Percentiles rank a stretch among this genome's conserved stretches.
Conservation (phyloP, 176 grass and related monocot genomes). For the Coix lacrymajobi region DNA sequence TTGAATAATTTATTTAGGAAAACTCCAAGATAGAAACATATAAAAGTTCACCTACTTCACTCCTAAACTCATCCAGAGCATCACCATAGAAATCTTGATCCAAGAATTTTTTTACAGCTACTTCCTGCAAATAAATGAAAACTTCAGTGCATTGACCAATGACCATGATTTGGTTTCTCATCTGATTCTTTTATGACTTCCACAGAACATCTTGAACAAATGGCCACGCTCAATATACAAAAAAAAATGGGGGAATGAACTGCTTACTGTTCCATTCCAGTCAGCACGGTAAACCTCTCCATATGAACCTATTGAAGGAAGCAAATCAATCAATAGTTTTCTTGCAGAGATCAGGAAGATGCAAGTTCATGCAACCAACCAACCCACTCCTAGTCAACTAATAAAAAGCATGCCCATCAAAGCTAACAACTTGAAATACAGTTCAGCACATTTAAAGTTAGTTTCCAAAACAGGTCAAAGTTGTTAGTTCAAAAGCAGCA, state of each 20-base stretch:
- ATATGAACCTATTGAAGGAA: conserved; percentile 77
- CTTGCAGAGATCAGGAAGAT: background rate
- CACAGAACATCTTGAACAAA: background rate
- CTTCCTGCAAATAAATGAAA: conserved; percentile 74
- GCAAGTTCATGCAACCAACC: conserved; percentile 12
- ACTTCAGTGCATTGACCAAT: background rate
- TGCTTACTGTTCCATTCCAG: conserved; percentile 93
- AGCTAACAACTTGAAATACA: conserved; percentile 11
- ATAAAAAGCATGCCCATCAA: conserved; percentile 12
- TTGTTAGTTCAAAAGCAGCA: conserved; percentile 20
- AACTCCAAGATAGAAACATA: conserved; percentile 21
- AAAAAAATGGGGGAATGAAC: conserved; percentile 14
- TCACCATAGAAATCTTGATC: conserved; percentile 99
- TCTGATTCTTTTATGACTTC: conserved; percentile 17
- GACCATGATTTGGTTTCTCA: conserved; percentile 12
- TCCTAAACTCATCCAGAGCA: conserved; percentile 95
- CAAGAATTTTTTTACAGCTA: conserved; percentile 99
- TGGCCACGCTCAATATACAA: conserved; percentile 34
- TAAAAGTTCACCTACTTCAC: conserved; percentile 82
- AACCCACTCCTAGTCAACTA: conserved; percentile 10
- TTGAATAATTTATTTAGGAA: background rate
- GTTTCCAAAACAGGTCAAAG: conserved; percentile 2
- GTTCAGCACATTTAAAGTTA: conserved; percentile 14
- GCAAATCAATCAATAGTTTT: conserved; percentile 36
- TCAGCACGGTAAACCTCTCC: conserved; percentile 99